These are phyloP conservation scores for Psilocybe azurescens DNA, from an alignment of 768 basidiomycete genomes.

Conservation along the genomic window DNA sequence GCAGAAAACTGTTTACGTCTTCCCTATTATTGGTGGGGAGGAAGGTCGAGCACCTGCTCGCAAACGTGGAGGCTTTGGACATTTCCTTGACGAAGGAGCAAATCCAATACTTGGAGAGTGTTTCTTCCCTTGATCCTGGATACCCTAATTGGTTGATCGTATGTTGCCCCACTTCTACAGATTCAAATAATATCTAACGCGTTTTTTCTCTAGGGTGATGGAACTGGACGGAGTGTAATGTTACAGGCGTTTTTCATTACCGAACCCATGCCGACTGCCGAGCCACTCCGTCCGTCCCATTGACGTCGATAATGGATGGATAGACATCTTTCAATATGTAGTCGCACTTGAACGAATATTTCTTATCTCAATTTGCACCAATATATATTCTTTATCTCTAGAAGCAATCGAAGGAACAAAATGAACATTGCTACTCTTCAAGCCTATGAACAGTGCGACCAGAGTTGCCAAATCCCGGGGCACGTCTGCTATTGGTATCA, in stretches of 20 bases:
- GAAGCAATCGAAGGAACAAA: too few relatives aligned
- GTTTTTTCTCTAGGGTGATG: background rate
- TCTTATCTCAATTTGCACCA: too few relatives aligned
- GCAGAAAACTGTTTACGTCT: constrained; percentile 58
- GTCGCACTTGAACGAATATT: too few relatives aligned
- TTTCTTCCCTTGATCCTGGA: constrained; percentile 49
- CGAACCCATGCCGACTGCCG: background rate
- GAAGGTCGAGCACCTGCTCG: constrained; percentile 56
- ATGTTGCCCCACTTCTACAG: constrained; percentile 9
- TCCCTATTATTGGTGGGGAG: constrained; percentile 58
- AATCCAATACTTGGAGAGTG: constrained; percentile 48
- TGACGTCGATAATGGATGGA: too few relatives aligned
- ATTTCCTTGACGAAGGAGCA: constrained; percentile 51
- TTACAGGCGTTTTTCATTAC: background rate
- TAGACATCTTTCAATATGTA: too few relatives aligned
- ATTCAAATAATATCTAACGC: background rate
- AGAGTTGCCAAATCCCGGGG: too few relatives aligned
- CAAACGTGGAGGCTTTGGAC: constrained; percentile 56
- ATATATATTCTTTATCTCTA: too few relatives aligned
- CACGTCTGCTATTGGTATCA: too few relatives aligned
- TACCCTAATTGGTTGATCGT: constrained; percentile 46
- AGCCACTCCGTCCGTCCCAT: background rate
- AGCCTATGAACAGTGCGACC: too few relatives aligned
- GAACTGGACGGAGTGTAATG: background rate
- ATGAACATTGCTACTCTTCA: too few relatives aligned